Conservation (phyloP, 2,329 filamentous ascomycete species). For the Tympanopsis confertula region DNA sequence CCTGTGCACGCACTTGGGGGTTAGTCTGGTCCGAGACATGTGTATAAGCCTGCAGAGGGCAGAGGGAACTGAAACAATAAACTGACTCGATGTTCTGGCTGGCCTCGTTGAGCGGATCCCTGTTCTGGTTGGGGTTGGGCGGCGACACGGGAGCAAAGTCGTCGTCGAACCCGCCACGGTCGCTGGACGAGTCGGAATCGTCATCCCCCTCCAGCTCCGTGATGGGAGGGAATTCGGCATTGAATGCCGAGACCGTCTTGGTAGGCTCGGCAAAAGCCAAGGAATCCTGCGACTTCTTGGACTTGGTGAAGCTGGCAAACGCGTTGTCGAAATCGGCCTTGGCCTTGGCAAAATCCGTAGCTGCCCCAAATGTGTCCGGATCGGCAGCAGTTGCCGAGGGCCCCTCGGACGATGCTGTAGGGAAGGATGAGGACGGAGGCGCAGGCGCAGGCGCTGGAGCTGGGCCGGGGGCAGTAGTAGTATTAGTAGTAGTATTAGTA, state of each 20-base stretch:
- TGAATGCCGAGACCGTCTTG: conserved; percentile 40
- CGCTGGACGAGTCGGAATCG: conserved; percentile 71
- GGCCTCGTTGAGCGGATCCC: too few species aligned
- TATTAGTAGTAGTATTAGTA: too few species aligned
- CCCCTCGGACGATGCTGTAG: too few species aligned
- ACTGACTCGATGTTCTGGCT: too few species aligned
- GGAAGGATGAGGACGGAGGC: neutral
- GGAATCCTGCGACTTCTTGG: conserved; percentile 36
- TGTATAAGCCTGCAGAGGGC: too few species aligned
- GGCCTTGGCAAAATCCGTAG: conserved; percentile 43
- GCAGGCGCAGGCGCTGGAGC: too few species aligned
- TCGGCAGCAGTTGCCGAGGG: conserved; percentile 19
- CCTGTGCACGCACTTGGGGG: conserved; percentile 37
- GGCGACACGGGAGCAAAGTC: conserved; percentile 66
- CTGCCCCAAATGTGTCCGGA: conserved; percentile 36
- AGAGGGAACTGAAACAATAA: too few species aligned
- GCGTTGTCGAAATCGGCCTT: conserved; percentile 79
- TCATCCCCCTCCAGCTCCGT: conserved; percentile 71
- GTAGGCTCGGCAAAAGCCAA: conserved; percentile 18
- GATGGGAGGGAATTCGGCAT: conserved; percentile 84
- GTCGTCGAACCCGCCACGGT: conserved; percentile 80
- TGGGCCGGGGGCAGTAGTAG: too few species aligned
- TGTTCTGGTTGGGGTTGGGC: conserved; percentile 7
- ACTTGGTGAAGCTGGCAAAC: conserved; percentile 62
- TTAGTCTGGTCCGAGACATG: conserved; percentile 42